Conservation (phyloP, 2,329 filamentous ascomycete genomes). For the Lecanicillium sp. region DNA sequence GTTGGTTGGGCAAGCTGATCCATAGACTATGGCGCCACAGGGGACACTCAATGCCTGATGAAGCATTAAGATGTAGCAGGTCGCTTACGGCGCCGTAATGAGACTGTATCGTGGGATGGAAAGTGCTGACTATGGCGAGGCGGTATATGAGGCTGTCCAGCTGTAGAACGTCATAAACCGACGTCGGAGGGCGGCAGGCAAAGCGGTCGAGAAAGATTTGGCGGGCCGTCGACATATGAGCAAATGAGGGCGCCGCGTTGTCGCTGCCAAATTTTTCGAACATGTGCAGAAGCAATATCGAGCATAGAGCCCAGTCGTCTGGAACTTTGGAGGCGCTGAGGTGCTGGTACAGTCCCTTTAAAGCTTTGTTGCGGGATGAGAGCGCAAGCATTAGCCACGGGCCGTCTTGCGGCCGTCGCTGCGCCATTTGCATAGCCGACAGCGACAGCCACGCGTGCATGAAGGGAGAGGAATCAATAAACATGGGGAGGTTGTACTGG, state of each 20-base stretch:
- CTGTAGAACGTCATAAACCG: neutral
- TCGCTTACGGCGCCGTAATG: neutral
- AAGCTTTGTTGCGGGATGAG: neutral
- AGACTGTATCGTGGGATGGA: neutral
- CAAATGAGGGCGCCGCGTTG: neutral
- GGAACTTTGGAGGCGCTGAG: neutral
- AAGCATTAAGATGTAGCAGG: neutral
- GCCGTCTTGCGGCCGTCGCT: neutral
- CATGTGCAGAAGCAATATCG: neutral
- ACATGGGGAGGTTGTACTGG: neutral
- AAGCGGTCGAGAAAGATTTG: neutral
- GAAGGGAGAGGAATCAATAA: neutral
- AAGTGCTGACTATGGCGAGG: neutral
- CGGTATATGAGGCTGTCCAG: conserved; percentile 2
- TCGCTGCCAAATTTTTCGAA: conserved; percentile 1
- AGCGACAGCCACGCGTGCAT: neutral
- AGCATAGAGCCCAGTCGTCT: neutral
- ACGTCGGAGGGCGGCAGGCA: neutral
- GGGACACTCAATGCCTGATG: neutral
- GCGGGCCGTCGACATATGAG: neutral
- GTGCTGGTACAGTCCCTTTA: neutral
- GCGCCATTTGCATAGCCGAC: neutral
- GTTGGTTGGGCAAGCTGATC: neutral
- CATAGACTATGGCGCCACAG: conserved; percentile 3
- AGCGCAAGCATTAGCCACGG: neutral